These are phyloP conservation scores for Hypoxylon sp. DNA, from an alignment of 2,329 filamentous ascomycete genomes.

Conservation along the genomic window DNA sequence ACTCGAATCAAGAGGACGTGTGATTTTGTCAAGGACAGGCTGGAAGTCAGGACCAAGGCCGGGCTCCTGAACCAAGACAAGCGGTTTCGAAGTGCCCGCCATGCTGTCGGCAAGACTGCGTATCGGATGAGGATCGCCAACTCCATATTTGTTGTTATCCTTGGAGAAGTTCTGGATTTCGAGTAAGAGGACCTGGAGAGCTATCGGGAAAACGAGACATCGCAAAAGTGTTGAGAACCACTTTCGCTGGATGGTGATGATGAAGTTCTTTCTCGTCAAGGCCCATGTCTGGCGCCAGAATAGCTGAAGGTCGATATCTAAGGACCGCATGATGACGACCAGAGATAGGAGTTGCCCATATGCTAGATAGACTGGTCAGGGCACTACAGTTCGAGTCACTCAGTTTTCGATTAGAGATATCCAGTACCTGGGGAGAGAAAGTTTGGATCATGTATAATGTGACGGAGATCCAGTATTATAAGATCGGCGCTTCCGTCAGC, in stretches of 20 bases:
- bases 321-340: slow-evolving; percentile 9
- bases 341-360: slow-evolving; percentile 25
- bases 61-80: slow-evolving; percentile 46
- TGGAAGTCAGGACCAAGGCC: slow-evolving; percentile 48
- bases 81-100: slow-evolving; percentile 41
- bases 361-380: neutral
- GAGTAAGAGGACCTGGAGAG: slow-evolving; percentile 48
- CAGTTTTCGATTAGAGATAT: slow-evolving; percentile 20
- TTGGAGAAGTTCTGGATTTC: slow-evolving; percentile 50
- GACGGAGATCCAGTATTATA: slow-evolving; percentile 19
- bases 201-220: slow-evolving; percentile 48
- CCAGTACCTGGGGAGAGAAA: slow-evolving; percentile 13
- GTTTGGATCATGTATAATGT: slow-evolving; percentile 20
- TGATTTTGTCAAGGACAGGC: slow-evolving; percentile 46
- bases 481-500: slow-evolving; percentile 16
- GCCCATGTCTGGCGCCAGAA: slow-evolving; percentile 49
- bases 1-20: slow-evolving; percentile 40
- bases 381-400: slow-evolving; percentile 7
- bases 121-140: slow-evolving; percentile 40
- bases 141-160: slow-evolving; percentile 44
- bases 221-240: slow-evolving; percentile 50
- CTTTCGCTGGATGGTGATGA: slow-evolving; percentile 45
- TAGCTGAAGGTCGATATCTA: slow-evolving; percentile 36
- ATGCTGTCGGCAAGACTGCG: slow-evolving; percentile 46
- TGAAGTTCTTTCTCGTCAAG: slow-evolving; percentile 50